Base-by-base conservation (phyloP, 352 stramenopile species). In the Pythium guiyangense region DNA sequence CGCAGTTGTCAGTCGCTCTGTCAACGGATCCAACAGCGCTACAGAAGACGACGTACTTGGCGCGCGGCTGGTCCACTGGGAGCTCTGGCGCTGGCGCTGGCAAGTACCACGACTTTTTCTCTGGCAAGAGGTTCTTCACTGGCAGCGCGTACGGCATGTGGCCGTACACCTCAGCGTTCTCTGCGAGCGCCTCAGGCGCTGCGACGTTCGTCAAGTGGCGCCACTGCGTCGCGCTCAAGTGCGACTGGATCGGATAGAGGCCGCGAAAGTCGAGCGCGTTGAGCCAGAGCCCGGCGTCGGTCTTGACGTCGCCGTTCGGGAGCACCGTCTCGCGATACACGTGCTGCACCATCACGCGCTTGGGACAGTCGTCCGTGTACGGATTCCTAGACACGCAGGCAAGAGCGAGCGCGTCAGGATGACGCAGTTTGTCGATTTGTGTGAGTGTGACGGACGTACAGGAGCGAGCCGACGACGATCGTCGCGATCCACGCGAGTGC, bases 71-170 rank as follows among this genome's bases (percentile, higher is more conserved):
- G 29, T 60, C 46, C 11, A n/a, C 55, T 10, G 66, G 66, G 27
- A 84, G 51, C 10, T 40, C 56, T 4, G 77, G 77, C 5, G 60
- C 42, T 14, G 50, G 66, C 42, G 72, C 51, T 0, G 70, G 70
- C 17, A 92, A 65, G 57, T 89, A 92, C 82, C 82, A 92, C 39
- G 75, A 89, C 50, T 85, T 75, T 29, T 71, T 65, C 64, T 84
- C 74, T 2, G 82, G 82, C 22, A 92, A 60, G 42, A 92, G 74
- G 55, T 86, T 66, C 31, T 77, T 79, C 25, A 90, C 64, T 2
- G 79, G 77, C 37, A 88, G 57, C 49, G 67, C 74, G 62, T 66
- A 88, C 10, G 82, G 82, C 75, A 92, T 77, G 57, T 89, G 70
- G 20, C 77, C 79, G 50, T 89, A 92, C 34, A 92, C 72, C 47